Evolutionary conservation across 1,284 basidiomycete species (phyloP), one percentile per base, ranked within the genome.

Genomic region (Hymenochaete sp.): DNA sequence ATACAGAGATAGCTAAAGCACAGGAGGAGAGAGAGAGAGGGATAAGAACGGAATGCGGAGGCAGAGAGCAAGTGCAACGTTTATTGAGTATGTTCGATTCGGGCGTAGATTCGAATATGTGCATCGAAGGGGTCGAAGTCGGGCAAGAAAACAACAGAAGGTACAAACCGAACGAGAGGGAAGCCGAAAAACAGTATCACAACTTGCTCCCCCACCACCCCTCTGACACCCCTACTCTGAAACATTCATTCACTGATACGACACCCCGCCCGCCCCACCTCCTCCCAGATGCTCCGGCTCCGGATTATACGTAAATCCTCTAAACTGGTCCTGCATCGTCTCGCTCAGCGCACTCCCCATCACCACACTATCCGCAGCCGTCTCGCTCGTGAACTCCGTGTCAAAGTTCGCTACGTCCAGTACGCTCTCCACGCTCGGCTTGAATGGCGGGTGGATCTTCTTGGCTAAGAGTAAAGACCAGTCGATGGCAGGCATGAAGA

Each of bases 381-480:
- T 83, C 62, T 97, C 93, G 51, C 79, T 85, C 18, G 92, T 95
- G 61, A 96, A 96, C 64, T 96, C 92, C 28, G 90, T 77, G 63
- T 96, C 93, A 65, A 97, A 96, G 70, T 95, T 93, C 47, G 85
- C 85, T 21, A 84, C 82, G 58, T 88, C 86, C 37, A 87, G 68
- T 2, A 85, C 85, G 41, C 81, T 85, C 70, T 86, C 82, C 81
- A 98, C 95, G 53, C 86, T 89, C 2, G 96, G 96, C 67, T 99
- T 99, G 74, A 98, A 98, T 2, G 93, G 89, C 5, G 96, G 93
- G 56, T 93, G 91, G 44, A 97, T 95, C 72, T 97, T 95, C 72
- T 97, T 98, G 31, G 83, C 81, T 44, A 96, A 67, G 19, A 98
- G 68, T 52, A 83, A 87, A 45, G 82, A 79, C 83, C 92, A 99